Evolutionary conservation across 768 basidiomycete genomes (phyloP).

Genomic region (Suillus alpinus): DNA sequence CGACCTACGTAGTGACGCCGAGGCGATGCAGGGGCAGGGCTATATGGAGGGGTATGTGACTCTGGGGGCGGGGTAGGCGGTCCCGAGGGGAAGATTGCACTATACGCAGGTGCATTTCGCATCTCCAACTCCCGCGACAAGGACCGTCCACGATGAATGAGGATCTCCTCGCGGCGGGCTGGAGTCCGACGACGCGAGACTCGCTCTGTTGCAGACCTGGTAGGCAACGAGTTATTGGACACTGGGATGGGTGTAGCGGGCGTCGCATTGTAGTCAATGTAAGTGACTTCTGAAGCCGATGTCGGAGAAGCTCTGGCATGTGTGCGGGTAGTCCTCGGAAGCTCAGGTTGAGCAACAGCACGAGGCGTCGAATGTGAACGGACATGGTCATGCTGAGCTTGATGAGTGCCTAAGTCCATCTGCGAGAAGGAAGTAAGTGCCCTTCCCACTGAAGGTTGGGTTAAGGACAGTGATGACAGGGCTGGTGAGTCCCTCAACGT

Average conservation of each 20-base stretch:
- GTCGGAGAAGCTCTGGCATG: slow-evolving; percentile 19
- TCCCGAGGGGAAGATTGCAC: slow-evolving; percentile 32
- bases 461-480: background rate
- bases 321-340: background rate
- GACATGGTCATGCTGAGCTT: background rate
- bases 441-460: slow-evolving; percentile 1
- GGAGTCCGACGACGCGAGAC: slow-evolving; percentile 27
- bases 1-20: slow-evolving; percentile 32
- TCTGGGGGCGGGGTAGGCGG: slow-evolving; percentile 27
- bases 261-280: slow-evolving; percentile 28
- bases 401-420: background rate
- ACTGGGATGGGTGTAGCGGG: slow-evolving; percentile 19
- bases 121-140: slow-evolving; percentile 30
- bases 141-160: slow-evolving; percentile 29
- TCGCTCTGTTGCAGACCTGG: slow-evolving; percentile 31
- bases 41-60: slow-evolving; percentile 3
- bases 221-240: slow-evolving; percentile 18
- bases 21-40: slow-evolving; percentile 22
- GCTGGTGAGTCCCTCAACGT: slow-evolving; percentile 9
- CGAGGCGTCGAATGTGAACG: slow-evolving; percentile 3
- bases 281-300: slow-evolving; percentile 11
- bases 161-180: slow-evolving; percentile 24
- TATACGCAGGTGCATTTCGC: slow-evolving; percentile 33
- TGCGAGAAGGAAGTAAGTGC: slow-evolving; percentile 4
- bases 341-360: background rate